These are phyloP conservation scores for Brassica juncea DNA, from an alignment of 345 rosid genomes.

Conservation along the genomic window DNA sequence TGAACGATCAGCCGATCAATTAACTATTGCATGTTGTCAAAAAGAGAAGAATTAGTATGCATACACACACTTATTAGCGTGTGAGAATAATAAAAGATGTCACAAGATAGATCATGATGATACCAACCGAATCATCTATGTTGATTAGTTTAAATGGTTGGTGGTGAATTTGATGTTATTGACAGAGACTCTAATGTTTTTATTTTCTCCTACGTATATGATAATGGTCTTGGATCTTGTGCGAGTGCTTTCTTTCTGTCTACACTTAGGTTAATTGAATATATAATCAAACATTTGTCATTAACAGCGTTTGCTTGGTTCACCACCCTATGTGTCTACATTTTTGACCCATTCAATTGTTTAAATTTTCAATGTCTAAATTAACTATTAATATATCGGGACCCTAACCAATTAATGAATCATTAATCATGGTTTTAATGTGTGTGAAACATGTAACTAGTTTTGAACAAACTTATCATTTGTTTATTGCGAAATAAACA, in stretches of 20 bases:
- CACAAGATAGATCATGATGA: conserved; percentile 20
- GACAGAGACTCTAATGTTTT: conserved; percentile 27
- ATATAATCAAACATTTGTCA: conserved; percentile 33
- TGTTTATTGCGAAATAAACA: conserved; percentile 11
- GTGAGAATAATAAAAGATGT: conserved; percentile 7
- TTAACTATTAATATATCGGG: conserved; percentile 32
- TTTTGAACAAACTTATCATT: conserved; percentile 3
- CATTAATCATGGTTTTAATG: conserved; percentile 35
- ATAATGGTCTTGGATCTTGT: conserved; percentile 47
- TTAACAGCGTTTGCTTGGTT: conserved; percentile 43
- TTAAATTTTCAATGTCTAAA: conserved; percentile 29
- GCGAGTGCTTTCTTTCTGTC: conserved; percentile 38
- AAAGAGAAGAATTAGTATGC: background rate
- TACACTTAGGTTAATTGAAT: conserved; percentile 22
- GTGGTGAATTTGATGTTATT: conserved; percentile 39
- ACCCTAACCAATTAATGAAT: conserved; percentile 32
- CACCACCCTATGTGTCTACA: conserved; percentile 35
- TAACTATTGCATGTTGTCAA: background rate
- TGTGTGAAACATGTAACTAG: conserved; percentile 32
- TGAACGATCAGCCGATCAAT: background rate
- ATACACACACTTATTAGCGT: background rate
- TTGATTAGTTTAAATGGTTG: conserved; percentile 23
- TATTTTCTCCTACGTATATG: background rate
- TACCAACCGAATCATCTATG: conserved; percentile 30
- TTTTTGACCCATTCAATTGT: conserved; percentile 33